A percentile compares a stretch with the other conserved stretches of the same genome.
phyloP scores from a whole-genome alignment of 2,329 filamentous ascomycete species.

The Ophiostoma piceae region DNA sequence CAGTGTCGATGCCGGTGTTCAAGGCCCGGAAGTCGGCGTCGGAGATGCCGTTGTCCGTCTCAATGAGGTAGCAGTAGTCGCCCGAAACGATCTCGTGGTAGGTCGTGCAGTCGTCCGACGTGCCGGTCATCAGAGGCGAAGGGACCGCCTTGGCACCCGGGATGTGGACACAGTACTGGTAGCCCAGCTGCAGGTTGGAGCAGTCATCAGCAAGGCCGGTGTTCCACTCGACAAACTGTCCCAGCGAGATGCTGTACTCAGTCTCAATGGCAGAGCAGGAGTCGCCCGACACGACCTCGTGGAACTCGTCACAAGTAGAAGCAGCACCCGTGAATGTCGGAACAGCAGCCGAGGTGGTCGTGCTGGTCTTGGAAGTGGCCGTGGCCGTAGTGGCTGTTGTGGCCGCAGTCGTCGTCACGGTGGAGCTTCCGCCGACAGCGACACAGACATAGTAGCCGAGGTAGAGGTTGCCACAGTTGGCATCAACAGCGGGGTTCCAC shows the following conservation, averaged over 20 bases:
- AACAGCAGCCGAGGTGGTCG: background rate
- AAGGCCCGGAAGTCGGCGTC: background rate
- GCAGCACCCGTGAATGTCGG: background rate
- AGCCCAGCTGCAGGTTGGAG: slow-evolving; percentile 18
- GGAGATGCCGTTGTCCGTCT: background rate
- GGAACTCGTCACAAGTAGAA: background rate
- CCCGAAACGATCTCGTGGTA: slow-evolving; percentile 34
- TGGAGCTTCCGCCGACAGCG: background rate
- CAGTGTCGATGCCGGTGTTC: background rate
- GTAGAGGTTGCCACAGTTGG: background rate
- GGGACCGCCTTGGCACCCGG: slow-evolving; percentile 5
- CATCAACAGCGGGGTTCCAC: slow-evolving; percentile 10
- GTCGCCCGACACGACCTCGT: background rate
- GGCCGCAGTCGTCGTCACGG: background rate
- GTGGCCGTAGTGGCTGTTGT: background rate
- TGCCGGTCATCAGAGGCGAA: slow-evolving; percentile 24
- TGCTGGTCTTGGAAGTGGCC: background rate
- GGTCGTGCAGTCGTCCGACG: slow-evolving; percentile 30
- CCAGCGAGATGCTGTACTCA: background rate
- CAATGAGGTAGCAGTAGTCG: slow-evolving; percentile 32
- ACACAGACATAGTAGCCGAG: background rate
- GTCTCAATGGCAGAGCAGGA: background rate
- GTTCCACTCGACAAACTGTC: slow-evolving; percentile 12
- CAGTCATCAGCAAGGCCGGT: slow-evolving; percentile 11
- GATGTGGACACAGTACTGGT: slow-evolving; percentile 19